A percentile compares a stretch with the other conserved stretches of the same genome.
Conservation (phyloP, 2,329 filamentous ascomycete species). For the Aspergillus texensis region DNA sequence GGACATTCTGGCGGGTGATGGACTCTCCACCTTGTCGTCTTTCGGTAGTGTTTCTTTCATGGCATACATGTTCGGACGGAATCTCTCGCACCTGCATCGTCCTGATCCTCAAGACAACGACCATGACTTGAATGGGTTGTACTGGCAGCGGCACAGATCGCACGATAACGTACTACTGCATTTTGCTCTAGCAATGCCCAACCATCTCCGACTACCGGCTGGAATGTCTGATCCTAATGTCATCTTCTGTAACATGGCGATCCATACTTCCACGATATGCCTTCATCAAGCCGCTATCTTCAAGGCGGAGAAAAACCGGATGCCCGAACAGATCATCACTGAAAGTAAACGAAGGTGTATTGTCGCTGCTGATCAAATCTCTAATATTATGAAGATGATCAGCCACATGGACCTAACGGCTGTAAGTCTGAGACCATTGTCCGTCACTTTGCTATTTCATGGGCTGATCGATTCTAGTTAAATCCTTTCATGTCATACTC, state of each 20-base stretch:
- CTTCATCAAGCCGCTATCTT: slow-evolving; percentile 98
- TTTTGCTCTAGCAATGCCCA: slow-evolving; percentile 80
- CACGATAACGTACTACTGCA: slow-evolving; percentile 91
- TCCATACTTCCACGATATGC: slow-evolving; percentile 94
- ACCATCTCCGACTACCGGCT: slow-evolving; percentile 74
- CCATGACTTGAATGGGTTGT: slow-evolving; percentile 85
- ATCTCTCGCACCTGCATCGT: slow-evolving; percentile 86
- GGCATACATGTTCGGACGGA: slow-evolving; percentile 88
- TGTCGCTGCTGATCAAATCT: slow-evolving; percentile 89
- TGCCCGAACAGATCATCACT: slow-evolving; percentile 74
- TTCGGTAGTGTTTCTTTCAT: slow-evolving; percentile 81
- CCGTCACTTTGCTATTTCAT: slow-evolving; percentile 4
- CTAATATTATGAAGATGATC: slow-evolving; percentile 92
- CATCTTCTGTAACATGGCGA: slow-evolving; percentile 94
- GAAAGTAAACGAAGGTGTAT: slow-evolving; percentile 94
- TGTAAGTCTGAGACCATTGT: slow-evolving; percentile 56
- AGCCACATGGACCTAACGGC: slow-evolving; percentile 83
- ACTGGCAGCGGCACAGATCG: slow-evolving; percentile 89
- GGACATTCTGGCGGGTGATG: slow-evolving; percentile 60
- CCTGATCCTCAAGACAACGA: slow-evolving; percentile 80
- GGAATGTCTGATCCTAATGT: slow-evolving; percentile 80
- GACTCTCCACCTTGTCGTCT: slow-evolving; percentile 73
- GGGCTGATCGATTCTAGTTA: slow-evolving; percentile 61
- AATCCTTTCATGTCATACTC: slow-evolving; percentile 96
- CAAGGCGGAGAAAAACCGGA: slow-evolving; percentile 86